Evolutionary conservation across 345 rosid species (phyloP).

Genomic region (Theobroma cacao): DNA sequence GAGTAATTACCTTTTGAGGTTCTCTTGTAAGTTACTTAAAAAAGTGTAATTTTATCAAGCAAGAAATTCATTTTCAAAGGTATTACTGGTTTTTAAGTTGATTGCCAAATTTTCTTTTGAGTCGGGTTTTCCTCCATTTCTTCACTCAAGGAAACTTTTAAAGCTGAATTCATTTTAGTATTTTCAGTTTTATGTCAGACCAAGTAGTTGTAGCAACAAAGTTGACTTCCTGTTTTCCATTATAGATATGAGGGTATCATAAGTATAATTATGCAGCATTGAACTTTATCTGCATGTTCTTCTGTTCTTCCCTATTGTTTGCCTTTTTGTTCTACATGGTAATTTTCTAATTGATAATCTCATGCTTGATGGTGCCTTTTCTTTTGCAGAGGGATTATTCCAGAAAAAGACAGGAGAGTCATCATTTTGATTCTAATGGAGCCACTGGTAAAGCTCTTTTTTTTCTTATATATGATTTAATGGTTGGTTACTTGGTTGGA

Average conservation of each 20-base stretch:
- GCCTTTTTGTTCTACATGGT: not conserved
- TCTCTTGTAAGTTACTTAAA: not conserved
- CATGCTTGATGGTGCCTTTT: not conserved
- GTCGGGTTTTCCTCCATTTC: not conserved
- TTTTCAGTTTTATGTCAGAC: not conserved
- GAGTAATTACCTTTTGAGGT: conserved; percentile 1
- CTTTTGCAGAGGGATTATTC: conserved; percentile 66
- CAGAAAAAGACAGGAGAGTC: conserved; percentile 72
- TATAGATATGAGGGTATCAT: not conserved
- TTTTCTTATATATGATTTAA: conserved; percentile 17
- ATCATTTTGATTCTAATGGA: conserved; percentile 76
- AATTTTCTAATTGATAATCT: conserved; percentile 2
- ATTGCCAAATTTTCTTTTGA: not conserved
- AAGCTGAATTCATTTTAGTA: not conserved
- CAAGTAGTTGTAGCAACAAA: not conserved
- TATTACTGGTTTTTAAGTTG: not conserved
- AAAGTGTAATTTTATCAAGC: not conserved
- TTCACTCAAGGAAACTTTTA: not conserved
- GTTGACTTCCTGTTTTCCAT: not conserved
- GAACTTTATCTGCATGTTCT: conserved; percentile 5
- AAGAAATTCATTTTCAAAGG: not conserved
- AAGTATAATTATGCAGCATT: not conserved
- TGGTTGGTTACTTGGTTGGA: conserved; percentile 10
- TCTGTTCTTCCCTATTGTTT: not conserved
- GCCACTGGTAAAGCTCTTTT: conserved; percentile 46